Base-by-base conservation (phyloP, 164 flowering plant genomes). In the Brasenia schreberi region DNA sequence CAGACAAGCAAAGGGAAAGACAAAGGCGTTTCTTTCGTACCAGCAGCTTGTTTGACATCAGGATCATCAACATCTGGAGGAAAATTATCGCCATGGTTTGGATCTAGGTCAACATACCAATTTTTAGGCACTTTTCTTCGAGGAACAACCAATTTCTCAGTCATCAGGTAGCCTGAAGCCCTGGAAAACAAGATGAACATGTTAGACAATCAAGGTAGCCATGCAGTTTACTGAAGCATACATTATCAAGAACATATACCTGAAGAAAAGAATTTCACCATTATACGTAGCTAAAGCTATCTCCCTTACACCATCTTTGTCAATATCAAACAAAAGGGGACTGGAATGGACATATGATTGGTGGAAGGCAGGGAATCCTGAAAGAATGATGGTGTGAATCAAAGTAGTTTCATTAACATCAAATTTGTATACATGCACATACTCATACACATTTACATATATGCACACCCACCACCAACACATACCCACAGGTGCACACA, bases 301-400 rank as follows among this genome's bases (percentile, higher is more conserved):
- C 78, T 95, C 99, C 71, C 97, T 90, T 52, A 85, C 88, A 66
- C 99, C 99, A 78, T 95, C 99, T 76, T 92, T 95, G 76, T 95
- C 99, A 75, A 95, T 92, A 74, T 95, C 99, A 87, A 80, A 92
- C 5, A 95, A 72, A 59, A 95, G 87, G 66, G 98, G 98, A 73
- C 89, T 89, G 19, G 97, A 79, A 81, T 95, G 99, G 70, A 92
- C 97, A 63, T 87, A 90, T 53, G 99, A 95, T 77, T 95, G 88
- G 70, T 95, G 99, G 74, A 89, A 95, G 67, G 97, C 94, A 73
- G 98, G 99, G 97, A 97, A 95, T 19, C 99, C 99, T 92, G 74
- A 77, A 27, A 67, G 42, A 49, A 16, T 5, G 9, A 49, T 33
- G 39, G 39, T 33, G 39, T 3, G 39, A 33, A 33, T 33, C 39